Conservation (phyloP, 148 eudicot species). For the Polygonum aviculare region DNA sequence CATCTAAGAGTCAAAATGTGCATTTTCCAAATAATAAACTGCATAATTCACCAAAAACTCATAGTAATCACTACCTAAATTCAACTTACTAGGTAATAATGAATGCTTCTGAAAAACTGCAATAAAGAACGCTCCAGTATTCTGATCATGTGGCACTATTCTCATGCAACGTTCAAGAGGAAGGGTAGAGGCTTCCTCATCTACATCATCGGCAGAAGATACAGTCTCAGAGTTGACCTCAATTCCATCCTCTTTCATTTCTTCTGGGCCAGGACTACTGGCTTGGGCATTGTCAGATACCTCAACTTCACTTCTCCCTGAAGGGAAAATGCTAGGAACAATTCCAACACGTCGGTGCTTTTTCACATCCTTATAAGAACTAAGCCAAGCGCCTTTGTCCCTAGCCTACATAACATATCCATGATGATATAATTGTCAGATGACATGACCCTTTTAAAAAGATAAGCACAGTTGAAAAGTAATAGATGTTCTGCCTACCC, state of each 20-base stretch:
- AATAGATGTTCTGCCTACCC: conserved; percentile 35
- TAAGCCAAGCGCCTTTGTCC: conserved; percentile 79
- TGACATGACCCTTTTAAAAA: background rate
- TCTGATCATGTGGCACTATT: conserved; percentile 97
- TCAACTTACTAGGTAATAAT: conserved; percentile 57
- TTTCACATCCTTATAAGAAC: conserved; percentile 66
- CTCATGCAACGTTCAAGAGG: conserved; percentile 96
- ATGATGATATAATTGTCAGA: conserved; percentile 11
- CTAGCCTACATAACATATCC: conserved; percentile 59
- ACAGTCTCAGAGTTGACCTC: conserved; percentile 19
- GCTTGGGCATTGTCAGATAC: conserved; percentile 19
- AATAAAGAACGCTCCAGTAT: conserved; percentile 90
- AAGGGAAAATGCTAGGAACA: conserved; percentile 82
- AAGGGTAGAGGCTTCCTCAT: conserved; percentile 55
- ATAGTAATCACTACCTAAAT: background rate
- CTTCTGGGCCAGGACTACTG: conserved; percentile 15
- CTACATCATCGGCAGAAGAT: conserved; percentile 22
- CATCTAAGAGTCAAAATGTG: no score
- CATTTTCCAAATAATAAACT: no score
- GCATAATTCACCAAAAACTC: no score
- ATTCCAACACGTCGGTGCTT: conserved; percentile 43
- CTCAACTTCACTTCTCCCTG: conserved; percentile 40
- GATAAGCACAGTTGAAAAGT: background rate
- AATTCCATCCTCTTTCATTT: conserved; percentile 20
- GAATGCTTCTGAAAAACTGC: conserved; percentile 78